Base-by-base conservation (phyloP, 805 yeast species). In the Phaffomyces opuntiae region DNA sequence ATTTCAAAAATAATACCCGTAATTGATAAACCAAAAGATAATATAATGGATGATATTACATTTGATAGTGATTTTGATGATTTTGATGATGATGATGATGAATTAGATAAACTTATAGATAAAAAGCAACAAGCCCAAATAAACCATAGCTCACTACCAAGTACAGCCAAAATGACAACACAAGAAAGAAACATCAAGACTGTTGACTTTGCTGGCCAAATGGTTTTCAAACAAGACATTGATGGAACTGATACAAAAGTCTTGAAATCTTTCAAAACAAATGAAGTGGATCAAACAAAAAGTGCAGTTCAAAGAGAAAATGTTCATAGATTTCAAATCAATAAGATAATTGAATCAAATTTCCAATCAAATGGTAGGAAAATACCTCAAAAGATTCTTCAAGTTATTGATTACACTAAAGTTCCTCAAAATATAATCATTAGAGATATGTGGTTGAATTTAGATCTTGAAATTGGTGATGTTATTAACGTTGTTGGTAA, bases 401-500 rank as follows among this genome's bases (percentile, higher is more conserved):
- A 73, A 6, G 86, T 83, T 27, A 51, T 63, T 4, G 73, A 75
- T 51, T 59, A 58, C 0, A 52, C 64, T 3, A 69, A 65, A 0
- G 39, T 47, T 0, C 44, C 39, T 3, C 57, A 62, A 4, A 76
- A 74, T 34, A 56, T 85, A 0, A 65, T 82, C 2, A 68, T 84
- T 0, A 61, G 91, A 44, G 87, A 80, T 35, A 80, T 80, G 26
- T 81, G 86, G 75, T 65, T 72, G 1, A 67, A 69, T 7, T 60
- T 85, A 6, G 73, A 72, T 1, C 67, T 75, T 35, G 64, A 69
- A 38, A 57, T 58, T 1, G 73, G 72, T 7, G 90, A 84, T 58
- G 70, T 84, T 0, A 69, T 85, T 16, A 87, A 85, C 61, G 63
- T 84, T 6, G 69, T 85, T 11, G 74, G 81, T 6, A 72, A 62